Conservation (phyloP, 116 monocot genomes). For the Zostera marina region DNA sequence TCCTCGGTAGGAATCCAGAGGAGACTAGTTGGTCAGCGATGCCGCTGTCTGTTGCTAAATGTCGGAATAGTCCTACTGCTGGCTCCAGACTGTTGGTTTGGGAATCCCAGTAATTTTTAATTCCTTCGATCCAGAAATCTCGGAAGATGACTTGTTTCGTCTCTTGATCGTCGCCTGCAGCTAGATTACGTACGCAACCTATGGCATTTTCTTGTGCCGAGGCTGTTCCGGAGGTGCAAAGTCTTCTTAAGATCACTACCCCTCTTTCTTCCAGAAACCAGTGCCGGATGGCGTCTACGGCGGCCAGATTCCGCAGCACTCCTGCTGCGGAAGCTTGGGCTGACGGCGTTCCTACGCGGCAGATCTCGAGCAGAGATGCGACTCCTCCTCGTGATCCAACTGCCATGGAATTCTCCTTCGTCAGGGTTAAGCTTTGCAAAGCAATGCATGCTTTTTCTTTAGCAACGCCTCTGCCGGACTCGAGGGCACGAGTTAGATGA, state of each 20-base stretch:
- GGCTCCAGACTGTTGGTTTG: conserved; percentile 26
- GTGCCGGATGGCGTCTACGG: conserved; percentile 24
- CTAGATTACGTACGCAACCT: conserved; percentile 47
- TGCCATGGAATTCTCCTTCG: conserved; percentile 35
- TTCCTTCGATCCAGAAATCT: conserved; percentile 29
- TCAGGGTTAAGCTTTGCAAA: conserved; percentile 28
- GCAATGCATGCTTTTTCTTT: conserved; percentile 38
- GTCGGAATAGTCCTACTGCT: conserved; percentile 36
- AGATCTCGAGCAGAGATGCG: conserved; percentile 31
- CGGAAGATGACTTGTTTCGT: conserved; percentile 34
- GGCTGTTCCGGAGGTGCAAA: conserved; percentile 40
- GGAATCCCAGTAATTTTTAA: conserved; percentile 33
- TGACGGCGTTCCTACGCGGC: conserved; percentile 43
- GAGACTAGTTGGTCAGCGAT: conserved; percentile 31
- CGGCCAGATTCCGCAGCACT: conserved; percentile 55
- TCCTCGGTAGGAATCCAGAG: conserved; percentile 23
- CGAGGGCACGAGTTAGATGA: conserved; percentile 37
- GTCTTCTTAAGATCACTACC: conserved; percentile 19
- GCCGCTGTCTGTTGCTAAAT: conserved; percentile 28
- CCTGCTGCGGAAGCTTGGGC: conserved; percentile 49
- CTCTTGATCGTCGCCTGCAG: conserved; percentile 17
- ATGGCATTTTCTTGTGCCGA: conserved; percentile 43
- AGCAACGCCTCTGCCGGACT: conserved; percentile 18
- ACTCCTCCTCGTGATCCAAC: conserved; percentile 36
- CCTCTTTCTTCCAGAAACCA: conserved; percentile 39